Evolutionary conservation across 108 stramenopile species (phyloP).

Genomic region (Discostella stelligeroides): DNA sequence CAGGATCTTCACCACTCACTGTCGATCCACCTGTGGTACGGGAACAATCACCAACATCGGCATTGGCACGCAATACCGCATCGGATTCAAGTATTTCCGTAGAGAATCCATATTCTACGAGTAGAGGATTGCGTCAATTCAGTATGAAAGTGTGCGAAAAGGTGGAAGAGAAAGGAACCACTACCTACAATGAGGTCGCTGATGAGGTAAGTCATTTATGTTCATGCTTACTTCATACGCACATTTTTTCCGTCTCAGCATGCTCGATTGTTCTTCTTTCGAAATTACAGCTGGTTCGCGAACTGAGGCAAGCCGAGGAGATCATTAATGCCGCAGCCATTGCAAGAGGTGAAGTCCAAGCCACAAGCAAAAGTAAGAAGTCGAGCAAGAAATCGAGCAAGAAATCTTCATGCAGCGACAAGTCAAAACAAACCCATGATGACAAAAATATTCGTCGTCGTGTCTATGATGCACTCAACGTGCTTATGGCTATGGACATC

Average conservation of each 20-base stretch:
- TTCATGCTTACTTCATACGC: neutral
- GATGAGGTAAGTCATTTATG: conserved; percentile 77
- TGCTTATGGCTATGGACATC: conserved; percentile 96
- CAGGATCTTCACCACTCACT: neutral
- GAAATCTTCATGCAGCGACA: conserved; percentile 27
- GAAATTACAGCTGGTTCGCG: conserved; percentile 30
- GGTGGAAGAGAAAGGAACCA: conserved; percentile 92
- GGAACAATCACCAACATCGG: neutral
- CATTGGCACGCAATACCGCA: conserved; percentile 1
- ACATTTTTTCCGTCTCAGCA: neutral
- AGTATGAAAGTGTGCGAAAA: conserved; percentile 92
- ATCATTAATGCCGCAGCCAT: conserved; percentile 18
- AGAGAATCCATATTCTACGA: conserved; percentile 17
- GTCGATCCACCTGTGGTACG: neutral
- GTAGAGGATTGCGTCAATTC: conserved; percentile 90
- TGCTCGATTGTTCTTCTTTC: neutral
- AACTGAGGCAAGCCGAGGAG: conserved; percentile 57
- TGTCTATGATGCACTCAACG: conserved; percentile 96
- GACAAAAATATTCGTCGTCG: conserved; percentile 92
- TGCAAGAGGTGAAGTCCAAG: conserved; percentile 13
- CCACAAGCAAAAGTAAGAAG: conserved; percentile 44
- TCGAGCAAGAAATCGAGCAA: conserved; percentile 30
- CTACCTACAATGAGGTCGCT: conserved; percentile 95
- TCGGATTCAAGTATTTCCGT: conserved; percentile 3
- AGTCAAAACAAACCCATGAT: conserved; percentile 65